Base-by-base conservation (phyloP, 257 asterid genomes). In the Plectranthus barbatus region DNA sequence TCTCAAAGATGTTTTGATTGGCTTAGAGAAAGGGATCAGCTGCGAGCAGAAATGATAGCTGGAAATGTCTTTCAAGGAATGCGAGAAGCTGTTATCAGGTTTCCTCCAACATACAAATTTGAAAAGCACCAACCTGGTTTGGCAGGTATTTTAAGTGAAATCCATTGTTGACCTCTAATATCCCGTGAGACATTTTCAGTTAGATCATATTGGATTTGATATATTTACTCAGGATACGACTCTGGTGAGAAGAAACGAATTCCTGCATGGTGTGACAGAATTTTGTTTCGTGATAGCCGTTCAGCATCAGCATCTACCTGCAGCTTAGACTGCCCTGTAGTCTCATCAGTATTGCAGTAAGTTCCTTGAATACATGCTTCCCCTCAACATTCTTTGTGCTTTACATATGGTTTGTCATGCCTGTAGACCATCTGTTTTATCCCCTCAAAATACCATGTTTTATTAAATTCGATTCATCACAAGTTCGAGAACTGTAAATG, bases 191-290 rank as follows among this genome's bases (percentile, higher is more conserved):
- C 19, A 21, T 36, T 60, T 9, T 7, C 51, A 21, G 26, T 63
- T 26, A 58, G 18, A 51, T 49, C 55, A 71, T 49, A 74, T 55
- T 34, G 52, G 36, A 59, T 56, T 65, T 63, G 64, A 13, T 59
- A 44, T 72, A 58, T 60, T 60, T 64, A 39, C 76, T 8, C 62
- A 92, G 99, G 99, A 36, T 93, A 93, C 73, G 97, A 93, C 81
- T 93, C 97, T 74, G 97, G 99, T 54, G 99, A 93, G 81, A 93
- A 93, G 82, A 93, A 93, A 77, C 90, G 99, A 18, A 87, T 84
- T 72, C 99, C 99, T 66, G 99, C 99, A 40, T 93, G 99, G 99
- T 93, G 99, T 70, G 99, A 93, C 79, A 85, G 99, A 73, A 90
- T 93, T 56, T 64, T 93, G 78, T 90, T 82, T 77, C 95, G 97